Evolutionary conservation across 2,329 filamentous ascomycete species (phyloP).

Genomic region (Tolypocladium capitatum): DNA sequence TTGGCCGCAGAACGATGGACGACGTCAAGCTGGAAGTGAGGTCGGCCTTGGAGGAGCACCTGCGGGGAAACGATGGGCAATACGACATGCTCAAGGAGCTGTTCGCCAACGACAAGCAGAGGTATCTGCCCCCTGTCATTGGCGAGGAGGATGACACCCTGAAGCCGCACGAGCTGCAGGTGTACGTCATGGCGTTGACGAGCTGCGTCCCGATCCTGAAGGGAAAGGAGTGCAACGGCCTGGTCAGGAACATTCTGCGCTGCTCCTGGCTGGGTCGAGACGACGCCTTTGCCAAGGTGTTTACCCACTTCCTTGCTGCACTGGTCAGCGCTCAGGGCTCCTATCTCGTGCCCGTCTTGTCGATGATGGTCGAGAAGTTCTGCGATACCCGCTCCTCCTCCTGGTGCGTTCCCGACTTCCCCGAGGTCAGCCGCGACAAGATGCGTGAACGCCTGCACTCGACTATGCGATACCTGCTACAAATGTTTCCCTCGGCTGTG

Average conservation of each 20-base stretch:
- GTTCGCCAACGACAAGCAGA: slow-evolving; percentile 36
- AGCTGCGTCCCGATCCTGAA: slow-evolving; percentile 46
- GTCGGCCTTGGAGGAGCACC: slow-evolving; percentile 42
- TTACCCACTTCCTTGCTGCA: slow-evolving; percentile 53
- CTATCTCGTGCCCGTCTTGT: slow-evolving; percentile 61
- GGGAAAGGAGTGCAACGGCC: slow-evolving; percentile 42
- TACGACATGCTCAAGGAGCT: slow-evolving; percentile 49
- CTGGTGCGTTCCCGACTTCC: slow-evolving; percentile 37
- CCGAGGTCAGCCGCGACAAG: slow-evolving; percentile 46
- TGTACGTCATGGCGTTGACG: slow-evolving; percentile 50
- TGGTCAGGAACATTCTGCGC: slow-evolving; percentile 45
- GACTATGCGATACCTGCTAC: slow-evolving; percentile 61
- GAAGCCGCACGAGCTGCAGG: slow-evolving; percentile 42
- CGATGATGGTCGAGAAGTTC: slow-evolving; percentile 73
- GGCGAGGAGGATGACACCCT: slow-evolving; percentile 34
- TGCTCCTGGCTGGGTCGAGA: slow-evolving; percentile 54
- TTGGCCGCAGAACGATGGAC: slow-evolving; percentile 37
- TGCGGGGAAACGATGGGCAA: slow-evolving; percentile 42
- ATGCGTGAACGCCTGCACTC: slow-evolving; percentile 66
- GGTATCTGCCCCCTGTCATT: slow-evolving; percentile 23
- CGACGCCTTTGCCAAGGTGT: slow-evolving; percentile 51
- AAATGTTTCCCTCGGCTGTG: slow-evolving; percentile 68
- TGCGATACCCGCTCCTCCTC: slow-evolving; percentile 34
- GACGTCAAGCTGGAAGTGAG: slow-evolving; percentile 42
- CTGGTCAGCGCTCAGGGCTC: slow-evolving; percentile 73